A percentile compares a stretch with the other conserved stretches of the same genome.
Conservation (phyloP, 2,329 filamentous ascomycete species). For the Pseudodiploospora longispora region DNA sequence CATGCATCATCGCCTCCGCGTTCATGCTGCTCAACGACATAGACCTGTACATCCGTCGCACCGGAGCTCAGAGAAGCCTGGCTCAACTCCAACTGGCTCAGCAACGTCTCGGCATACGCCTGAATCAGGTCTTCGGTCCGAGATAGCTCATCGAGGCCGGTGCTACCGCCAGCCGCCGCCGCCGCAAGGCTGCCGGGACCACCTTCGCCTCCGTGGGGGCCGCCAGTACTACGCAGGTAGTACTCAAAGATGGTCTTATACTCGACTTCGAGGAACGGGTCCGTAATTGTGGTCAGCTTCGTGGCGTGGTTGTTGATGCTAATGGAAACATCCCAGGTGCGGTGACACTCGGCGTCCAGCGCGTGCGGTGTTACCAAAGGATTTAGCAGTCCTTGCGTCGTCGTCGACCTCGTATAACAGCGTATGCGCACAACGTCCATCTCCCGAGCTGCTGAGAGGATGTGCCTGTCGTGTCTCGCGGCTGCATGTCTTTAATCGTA, state of each 20-base stretch:
- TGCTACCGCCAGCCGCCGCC: constrained; percentile 9
- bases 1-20: constrained; percentile 3
- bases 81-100: constrained; percentile 13
- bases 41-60: constrained; percentile 13
- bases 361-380: neutral
- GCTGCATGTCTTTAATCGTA: constrained; percentile 2
- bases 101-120: constrained; percentile 13
- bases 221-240: constrained; percentile 18
- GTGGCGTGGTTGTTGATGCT: constrained; percentile 12
- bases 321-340: constrained; percentile 16
- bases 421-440: constrained; percentile 15
- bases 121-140: constrained; percentile 14
- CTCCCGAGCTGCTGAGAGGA: constrained; percentile 6
- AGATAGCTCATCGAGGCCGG: constrained; percentile 7
- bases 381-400: constrained; percentile 7
- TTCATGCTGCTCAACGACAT: constrained; percentile 18
- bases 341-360: constrained; percentile 6
- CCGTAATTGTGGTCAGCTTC: constrained; percentile 10
- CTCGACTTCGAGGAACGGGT: constrained; percentile 17
- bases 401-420: constrained; percentile 7
- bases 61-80: constrained; percentile 8
- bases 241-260: constrained; percentile 18
- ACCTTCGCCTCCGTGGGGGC: constrained; percentile 11
- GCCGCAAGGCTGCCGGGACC: neutral
- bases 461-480: neutral